Evolutionary conservation across 805 yeast species (phyloP).

Genomic region (Wickerhamiella parazyma): DNA sequence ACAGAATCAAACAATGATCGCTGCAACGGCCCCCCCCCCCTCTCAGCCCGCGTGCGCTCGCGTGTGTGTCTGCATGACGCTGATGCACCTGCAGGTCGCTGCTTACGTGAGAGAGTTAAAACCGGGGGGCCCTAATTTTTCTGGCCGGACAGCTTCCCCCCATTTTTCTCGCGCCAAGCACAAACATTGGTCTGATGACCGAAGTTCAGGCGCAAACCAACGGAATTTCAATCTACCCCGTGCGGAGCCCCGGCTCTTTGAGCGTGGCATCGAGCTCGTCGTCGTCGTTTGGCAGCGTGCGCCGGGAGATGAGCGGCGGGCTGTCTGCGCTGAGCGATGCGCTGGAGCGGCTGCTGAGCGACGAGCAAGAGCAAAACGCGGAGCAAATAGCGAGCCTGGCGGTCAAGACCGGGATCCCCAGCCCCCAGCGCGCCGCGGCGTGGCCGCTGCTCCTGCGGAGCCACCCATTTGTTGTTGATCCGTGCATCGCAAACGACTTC

Average conservation of each 20-base stretch:
- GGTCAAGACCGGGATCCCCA: constrained; percentile 75
- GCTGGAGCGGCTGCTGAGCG: not conserved
- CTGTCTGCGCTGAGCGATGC: not conserved
- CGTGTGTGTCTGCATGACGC: no score
- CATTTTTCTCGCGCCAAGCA: not conserved
- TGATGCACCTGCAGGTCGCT: no score
- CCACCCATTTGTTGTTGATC: constrained; percentile 74
- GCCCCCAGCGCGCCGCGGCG: constrained; percentile 55
- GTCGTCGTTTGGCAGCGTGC: not conserved
- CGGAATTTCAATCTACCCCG: constrained; percentile 3
- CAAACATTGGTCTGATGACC: constrained; percentile 6
- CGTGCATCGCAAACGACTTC: constrained; percentile 41
- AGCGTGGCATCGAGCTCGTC: constrained; percentile 2
- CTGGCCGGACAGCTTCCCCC: no score
- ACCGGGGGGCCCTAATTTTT: no score
- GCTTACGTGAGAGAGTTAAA: no score
- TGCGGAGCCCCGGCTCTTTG: constrained; percentile 6
- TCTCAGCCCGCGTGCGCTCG: no score
- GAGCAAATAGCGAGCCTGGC: constrained; percentile 52
- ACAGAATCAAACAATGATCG: no score
- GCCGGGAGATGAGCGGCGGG: not conserved
- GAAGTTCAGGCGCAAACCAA: constrained; percentile 7
- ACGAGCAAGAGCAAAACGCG: not conserved
- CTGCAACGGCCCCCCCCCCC: no score
- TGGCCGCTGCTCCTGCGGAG: constrained; percentile 76